A percentile compares a stretch with the other conserved stretches of the same genome.
Evolutionary conservation across 2,329 filamentous ascomycete species (phyloP).

Genomic region (Neofusicoccum cordaticola): DNA sequence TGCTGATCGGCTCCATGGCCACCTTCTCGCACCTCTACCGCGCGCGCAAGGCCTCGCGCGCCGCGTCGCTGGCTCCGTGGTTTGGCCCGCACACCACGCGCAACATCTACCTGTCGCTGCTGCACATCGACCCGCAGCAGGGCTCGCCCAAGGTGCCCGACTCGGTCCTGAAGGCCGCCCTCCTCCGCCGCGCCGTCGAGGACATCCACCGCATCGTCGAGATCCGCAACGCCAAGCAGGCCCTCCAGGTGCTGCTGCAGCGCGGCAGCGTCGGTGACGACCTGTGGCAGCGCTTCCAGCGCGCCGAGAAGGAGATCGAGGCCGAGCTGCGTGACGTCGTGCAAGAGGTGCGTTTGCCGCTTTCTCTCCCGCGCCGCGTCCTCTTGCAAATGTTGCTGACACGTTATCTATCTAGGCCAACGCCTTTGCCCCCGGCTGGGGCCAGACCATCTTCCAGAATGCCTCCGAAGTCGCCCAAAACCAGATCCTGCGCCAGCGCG

Average conservation of each 20-base stretch:
- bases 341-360: conserved; percentile 64
- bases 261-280: conserved; percentile 94
- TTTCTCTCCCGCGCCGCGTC: not conserved
- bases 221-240: conserved; percentile 83
- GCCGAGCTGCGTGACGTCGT: conserved; percentile 93
- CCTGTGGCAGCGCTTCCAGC: conserved; percentile 85
- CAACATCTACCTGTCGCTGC: conserved; percentile 89
- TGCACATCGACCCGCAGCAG: conserved; percentile 70
- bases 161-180: conserved; percentile 79
- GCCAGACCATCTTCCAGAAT: conserved; percentile 92
- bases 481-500: conserved; percentile 67
- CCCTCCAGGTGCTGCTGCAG: conserved; percentile 78
- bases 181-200: conserved; percentile 84
- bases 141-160: conserved; percentile 71
- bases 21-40: conserved; percentile 93
- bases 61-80: conserved; percentile 87
- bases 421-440: conserved; percentile 83
- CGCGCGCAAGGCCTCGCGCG: conserved; percentile 78
- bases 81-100: conserved; percentile 87
- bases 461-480: conserved; percentile 95
- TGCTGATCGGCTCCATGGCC: conserved; percentile 82
- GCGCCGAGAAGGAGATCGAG: conserved; percentile 97
- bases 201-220: conserved; percentile 91
- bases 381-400: conserved; percentile 20
- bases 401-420: conserved; percentile 65